These are phyloP conservation scores for Cyclotella cryptica DNA, from an alignment of 108 stramenopile species.

Conservation along the genomic window DNA sequence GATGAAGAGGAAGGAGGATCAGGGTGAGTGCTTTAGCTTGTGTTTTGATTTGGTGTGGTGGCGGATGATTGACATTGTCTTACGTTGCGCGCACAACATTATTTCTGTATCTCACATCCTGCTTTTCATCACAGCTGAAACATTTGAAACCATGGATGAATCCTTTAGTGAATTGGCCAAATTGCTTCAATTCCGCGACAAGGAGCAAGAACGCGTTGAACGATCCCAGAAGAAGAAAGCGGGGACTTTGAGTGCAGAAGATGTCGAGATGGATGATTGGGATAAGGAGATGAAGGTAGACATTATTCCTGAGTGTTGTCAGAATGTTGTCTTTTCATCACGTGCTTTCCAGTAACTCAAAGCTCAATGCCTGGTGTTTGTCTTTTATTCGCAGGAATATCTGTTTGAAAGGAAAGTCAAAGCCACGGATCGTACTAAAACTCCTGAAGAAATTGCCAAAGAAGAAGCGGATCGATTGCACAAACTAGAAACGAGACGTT, in stretches of 20 bases:
- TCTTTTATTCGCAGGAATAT: conserved; percentile 44
- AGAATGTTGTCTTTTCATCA: neutral
- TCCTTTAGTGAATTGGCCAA: conserved; percentile 81
- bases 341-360: neutral
- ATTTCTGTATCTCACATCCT: neutral
- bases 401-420: conserved; percentile 80
- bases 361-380: neutral
- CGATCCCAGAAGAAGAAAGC: conserved; percentile 45
- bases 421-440: conserved; percentile 95
- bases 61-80: neutral
- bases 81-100: neutral
- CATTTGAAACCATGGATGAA: conserved; percentile 89
- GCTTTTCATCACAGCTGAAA: conserved; percentile 46
- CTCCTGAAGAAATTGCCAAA: conserved; percentile 94
- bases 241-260: conserved; percentile 63
- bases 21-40: conserved; percentile 53
- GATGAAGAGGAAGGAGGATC: conserved; percentile 85
- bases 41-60: neutral
- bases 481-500: conserved; percentile 85
- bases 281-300: conserved; percentile 73
- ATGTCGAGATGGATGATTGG: conserved; percentile 88
- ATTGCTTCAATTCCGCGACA: conserved; percentile 78
- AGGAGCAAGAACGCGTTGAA: conserved; percentile 64
- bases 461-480: conserved; percentile 91
- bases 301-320: neutral